Evolutionary conservation across 306 rosid species (phyloP).

Genomic region (Nissolia schottii): DNA sequence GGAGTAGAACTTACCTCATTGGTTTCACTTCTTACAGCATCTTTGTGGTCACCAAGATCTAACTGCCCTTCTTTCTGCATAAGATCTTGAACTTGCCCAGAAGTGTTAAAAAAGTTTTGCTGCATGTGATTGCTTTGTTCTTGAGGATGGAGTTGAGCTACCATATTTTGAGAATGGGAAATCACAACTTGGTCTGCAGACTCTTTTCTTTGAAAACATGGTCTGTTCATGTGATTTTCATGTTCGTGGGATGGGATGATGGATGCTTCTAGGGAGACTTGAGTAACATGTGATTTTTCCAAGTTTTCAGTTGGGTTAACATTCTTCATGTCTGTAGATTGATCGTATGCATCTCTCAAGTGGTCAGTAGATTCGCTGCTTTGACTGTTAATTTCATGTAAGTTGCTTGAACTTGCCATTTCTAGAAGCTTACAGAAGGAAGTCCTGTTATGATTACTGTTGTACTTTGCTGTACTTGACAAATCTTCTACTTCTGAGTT

Average conservation of each 20-base stretch:
- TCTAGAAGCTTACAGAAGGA: slow-evolving; percentile 44
- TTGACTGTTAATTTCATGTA: slow-evolving; percentile 33
- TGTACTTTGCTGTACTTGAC: slow-evolving; percentile 41
- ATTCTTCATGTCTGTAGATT: slow-evolving; percentile 27
- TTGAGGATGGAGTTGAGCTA: slow-evolving; percentile 28
- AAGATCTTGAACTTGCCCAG: slow-evolving; percentile 35
- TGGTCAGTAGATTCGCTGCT: slow-evolving; percentile 31
- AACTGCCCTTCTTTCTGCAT: slow-evolving; percentile 33
- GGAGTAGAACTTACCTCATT: slow-evolving; percentile 47
- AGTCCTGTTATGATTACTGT: slow-evolving; percentile 23
- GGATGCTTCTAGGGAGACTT: slow-evolving; percentile 37
- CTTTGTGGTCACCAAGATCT: slow-evolving; percentile 33
- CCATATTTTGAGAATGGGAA: slow-evolving; percentile 31
- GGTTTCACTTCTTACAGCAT: slow-evolving; percentile 32
- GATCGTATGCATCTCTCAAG: slow-evolving; percentile 13
- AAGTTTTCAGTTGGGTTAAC: slow-evolving; percentile 29
- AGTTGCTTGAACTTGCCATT: slow-evolving; percentile 44
- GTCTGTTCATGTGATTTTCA: slow-evolving; percentile 37
- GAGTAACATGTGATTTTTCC: slow-evolving; percentile 34
- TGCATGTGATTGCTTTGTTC: slow-evolving; percentile 27
- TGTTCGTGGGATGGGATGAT: slow-evolving; percentile 27
- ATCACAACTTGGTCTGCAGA: slow-evolving; percentile 35
- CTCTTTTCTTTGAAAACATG: slow-evolving; percentile 48
- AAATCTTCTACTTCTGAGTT: slow-evolving; percentile 69
- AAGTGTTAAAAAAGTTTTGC: slow-evolving; percentile 23